Evolutionary conservation across 2,329 filamentous ascomycete species (phyloP), one percentile per base, ranked within the genome.

Genomic region (Xylariaceae sp.): DNA sequence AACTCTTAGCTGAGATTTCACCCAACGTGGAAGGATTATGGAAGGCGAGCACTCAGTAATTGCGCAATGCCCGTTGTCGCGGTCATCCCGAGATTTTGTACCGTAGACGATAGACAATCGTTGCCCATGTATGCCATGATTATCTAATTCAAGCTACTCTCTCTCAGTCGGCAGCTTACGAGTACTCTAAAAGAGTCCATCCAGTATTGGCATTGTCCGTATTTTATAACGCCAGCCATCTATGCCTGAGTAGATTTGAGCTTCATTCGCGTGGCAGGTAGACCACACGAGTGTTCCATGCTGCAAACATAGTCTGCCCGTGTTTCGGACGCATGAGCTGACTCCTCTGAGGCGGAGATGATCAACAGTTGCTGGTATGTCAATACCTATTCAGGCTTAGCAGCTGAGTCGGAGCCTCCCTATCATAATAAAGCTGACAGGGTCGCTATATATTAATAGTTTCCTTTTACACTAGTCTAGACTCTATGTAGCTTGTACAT

Each of bases 281-380:
- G 53, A 35, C 21, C 7, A 43, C 49, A 56, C 49, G 53, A 48
- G 53, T 49, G 53, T 49, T 39, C 53, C 39, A 53, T 53, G 53
- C 49, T 45, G 24, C 35, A 48, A 52, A 52, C 44, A n/a, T 39
- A 46, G 32, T 50, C 46, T 29, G 23, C 20, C 27, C 41, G 30
- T 52, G 37, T 52, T 47, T 55, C 43, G 53, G 39, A 48, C n/a
- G 26, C 20, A 24, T 13, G 48, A 48, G 53, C 53, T 55, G 53
- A 52, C 53, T 55, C 26, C 45, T 49, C 50, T 27, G 42, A 41
- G 53, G 53, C 53, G 45, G 26, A 29, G 21, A 27, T 30, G 45
- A 53, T 45, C 40, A 26, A 26, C 27, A n/a, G n/a, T n/a, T 18
- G 18, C 29, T 32, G 20, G 45, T 15, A 21, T 24, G 50, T 54